These are phyloP conservation scores for Trichoderma pleuroti DNA, from an alignment of 2,329 filamentous ascomycete species.

Conservation along the genomic window DNA sequence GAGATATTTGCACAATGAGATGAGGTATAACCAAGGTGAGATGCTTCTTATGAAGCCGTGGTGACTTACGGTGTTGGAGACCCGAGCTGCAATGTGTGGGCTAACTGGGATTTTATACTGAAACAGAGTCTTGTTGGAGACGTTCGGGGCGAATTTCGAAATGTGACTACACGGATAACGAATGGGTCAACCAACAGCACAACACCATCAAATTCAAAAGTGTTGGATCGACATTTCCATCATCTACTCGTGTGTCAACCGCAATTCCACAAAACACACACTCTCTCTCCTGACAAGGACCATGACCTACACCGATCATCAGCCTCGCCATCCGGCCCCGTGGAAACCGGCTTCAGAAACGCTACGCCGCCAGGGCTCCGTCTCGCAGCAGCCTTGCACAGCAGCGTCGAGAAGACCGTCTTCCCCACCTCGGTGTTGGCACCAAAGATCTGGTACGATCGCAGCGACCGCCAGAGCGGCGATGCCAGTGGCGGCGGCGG, in stretches of 20 bases:
- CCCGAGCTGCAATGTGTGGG: slow-evolving; percentile 67
- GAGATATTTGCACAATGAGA: neutral
- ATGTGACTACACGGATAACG: slow-evolving; percentile 53
- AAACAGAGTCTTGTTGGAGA: slow-evolving; percentile 55
- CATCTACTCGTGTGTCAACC: slow-evolving; percentile 8
- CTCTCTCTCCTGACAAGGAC: neutral
- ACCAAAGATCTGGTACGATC: slow-evolving; percentile 72
- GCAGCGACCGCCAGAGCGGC: slow-evolving; percentile 64
- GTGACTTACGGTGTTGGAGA: slow-evolving; percentile 40
- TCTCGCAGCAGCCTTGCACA: slow-evolving; percentile 62
- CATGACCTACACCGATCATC: slow-evolving; percentile 59
- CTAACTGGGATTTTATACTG: slow-evolving; percentile 73
- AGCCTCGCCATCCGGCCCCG: slow-evolving; percentile 64
- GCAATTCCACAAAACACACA: neutral
- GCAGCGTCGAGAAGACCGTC: slow-evolving; percentile 71
- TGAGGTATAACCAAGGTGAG: neutral
- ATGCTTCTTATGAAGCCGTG: neutral
- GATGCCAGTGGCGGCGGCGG: slow-evolving; percentile 47
- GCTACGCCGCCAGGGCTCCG: slow-evolving; percentile 48
- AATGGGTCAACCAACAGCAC: neutral
- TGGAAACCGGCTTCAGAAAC: slow-evolving; percentile 81
- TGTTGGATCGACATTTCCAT: neutral
- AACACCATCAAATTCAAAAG: neutral
- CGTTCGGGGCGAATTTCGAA: slow-evolving; percentile 51
- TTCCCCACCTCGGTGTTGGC: slow-evolving; percentile 85